Evolutionary conservation across 225 moss, liverwort and hornwort genomes (phyloP).

Genomic region (Rhytidiadelphus loreus): DNA sequence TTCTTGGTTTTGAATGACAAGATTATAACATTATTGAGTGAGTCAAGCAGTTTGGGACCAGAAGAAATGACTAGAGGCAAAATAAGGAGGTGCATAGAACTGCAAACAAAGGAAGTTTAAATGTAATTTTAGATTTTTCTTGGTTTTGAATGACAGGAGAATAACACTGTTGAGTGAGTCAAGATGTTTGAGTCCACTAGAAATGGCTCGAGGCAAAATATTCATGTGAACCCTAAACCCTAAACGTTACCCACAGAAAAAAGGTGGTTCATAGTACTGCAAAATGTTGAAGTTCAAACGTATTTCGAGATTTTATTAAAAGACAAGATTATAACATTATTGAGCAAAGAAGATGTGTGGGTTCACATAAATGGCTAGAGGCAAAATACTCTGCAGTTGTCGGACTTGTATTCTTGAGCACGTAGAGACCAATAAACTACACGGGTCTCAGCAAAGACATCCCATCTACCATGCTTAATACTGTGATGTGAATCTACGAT

Average conservation of each 20-base stretch:
- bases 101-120: not conserved
- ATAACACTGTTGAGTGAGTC: not conserved
- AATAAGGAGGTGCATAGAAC: not conserved
- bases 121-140: not conserved
- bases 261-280: not conserved
- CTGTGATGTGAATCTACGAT: not conserved
- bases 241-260: no score
- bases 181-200: not conserved
- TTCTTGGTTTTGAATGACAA: not conserved
- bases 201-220: not conserved
- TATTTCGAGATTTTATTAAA: not conserved
- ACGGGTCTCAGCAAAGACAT: not conserved
- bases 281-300: not conserved
- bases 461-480: not conserved
- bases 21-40: no score
- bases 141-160: not conserved
- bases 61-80: not conserved
- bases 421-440: not conserved
- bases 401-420: not conserved
- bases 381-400: not conserved
- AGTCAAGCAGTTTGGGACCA: no score
- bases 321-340: not conserved
- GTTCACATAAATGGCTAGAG: not conserved
- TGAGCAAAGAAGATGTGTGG: not conserved
- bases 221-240: not conserved